Percentiles rank a stretch among this genome's conserved stretches.
Evolutionary conservation across 108 stramenopile species (phyloP).

Genomic region (Mayamaea pseudoterrestris): DNA sequence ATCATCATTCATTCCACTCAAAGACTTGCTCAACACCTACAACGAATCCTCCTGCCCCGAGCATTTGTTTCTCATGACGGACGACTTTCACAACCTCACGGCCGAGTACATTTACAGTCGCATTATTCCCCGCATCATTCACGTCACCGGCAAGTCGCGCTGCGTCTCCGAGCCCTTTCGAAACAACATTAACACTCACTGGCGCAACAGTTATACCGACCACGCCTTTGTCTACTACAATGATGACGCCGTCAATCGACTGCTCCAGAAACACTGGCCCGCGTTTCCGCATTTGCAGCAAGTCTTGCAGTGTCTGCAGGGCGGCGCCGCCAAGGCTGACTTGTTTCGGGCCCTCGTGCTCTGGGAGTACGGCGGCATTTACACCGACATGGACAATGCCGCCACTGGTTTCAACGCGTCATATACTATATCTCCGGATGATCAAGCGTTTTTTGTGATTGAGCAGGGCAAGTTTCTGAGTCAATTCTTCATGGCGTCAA

Average conservation of each 20-base stretch:
- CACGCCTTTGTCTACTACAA: slow-evolving; percentile 53
- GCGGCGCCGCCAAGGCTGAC: slow-evolving; percentile 44
- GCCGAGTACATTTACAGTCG: too few relatives aligned
- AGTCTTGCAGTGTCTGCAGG: slow-evolving; percentile 22
- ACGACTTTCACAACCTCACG: too few relatives aligned
- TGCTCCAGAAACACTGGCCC: slow-evolving; percentile 28
- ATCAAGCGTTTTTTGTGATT: slow-evolving; percentile 47
- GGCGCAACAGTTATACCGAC: slow-evolving; percentile 14
- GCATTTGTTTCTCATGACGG: not conserved
- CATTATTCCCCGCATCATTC: slow-evolving; percentile 27
- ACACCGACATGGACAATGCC: slow-evolving; percentile 43
- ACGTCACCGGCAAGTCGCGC: slow-evolving; percentile 27
- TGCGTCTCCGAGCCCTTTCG: slow-evolving; percentile 17
- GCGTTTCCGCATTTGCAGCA: slow-evolving; percentile 44
- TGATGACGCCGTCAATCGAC: slow-evolving; percentile 41
- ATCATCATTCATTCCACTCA: too few relatives aligned
- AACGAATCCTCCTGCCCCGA: not conserved
- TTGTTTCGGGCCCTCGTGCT: slow-evolving; percentile 41
- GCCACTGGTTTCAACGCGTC: slow-evolving; percentile 19
- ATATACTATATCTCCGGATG: slow-evolving; percentile 14
- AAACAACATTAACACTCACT: too few relatives aligned
- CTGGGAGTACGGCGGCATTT: slow-evolving; percentile 55
- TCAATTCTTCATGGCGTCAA: slow-evolving; percentile 57
- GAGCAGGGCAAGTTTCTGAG: slow-evolving; percentile 27
- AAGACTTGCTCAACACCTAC: not conserved